A percentile compares a stretch with the other conserved stretches of the same genome.
phyloP scores from a whole-genome alignment of 768 basidiomycete species.

The Lentinus brumalis region DNA sequence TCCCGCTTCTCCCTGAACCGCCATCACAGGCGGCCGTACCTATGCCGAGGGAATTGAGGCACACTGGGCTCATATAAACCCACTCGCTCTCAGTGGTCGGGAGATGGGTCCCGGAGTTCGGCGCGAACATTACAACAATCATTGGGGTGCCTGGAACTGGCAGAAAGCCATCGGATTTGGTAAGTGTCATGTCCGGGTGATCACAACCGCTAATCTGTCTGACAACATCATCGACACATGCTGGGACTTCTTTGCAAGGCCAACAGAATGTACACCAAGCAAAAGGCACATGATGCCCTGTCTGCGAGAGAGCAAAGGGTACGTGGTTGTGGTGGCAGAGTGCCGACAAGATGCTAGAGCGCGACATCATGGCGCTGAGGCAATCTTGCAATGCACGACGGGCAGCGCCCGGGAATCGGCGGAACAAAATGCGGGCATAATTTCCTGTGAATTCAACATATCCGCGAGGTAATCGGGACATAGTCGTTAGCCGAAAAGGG shows the following conservation, averaged over 20 bases:
- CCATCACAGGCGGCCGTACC: slow-evolving; percentile 15
- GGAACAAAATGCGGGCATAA: no score
- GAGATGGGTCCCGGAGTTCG: slow-evolving; percentile 21
- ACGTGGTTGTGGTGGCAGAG: no score
- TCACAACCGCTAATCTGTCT: neutral
- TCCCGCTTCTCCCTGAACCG: slow-evolving; percentile 33
- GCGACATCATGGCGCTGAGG: no score
- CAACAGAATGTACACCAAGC: neutral
- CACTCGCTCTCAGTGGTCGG: slow-evolving; percentile 2
- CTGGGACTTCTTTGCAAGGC: neutral
- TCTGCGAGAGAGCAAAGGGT: no score
- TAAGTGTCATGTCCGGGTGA: neutral
- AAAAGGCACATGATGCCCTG: no score
- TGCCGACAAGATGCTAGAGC: no score
- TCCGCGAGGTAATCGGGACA: no score
- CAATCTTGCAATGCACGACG: no score
- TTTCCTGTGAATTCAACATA: no score
- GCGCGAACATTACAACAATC: slow-evolving; percentile 18
- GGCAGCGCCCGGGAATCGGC: no score
- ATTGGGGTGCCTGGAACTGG: slow-evolving; percentile 35
- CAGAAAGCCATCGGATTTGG: slow-evolving; percentile 26
- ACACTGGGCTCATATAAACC: slow-evolving; percentile 20
- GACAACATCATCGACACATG: slow-evolving; percentile 3
- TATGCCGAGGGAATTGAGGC: slow-evolving; percentile 31
- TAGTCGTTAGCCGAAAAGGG: no score